A percentile compares a stretch with the other conserved stretches of the same genome.
Evolutionary conservation across 169 alveolate species (phyloP).

Genomic region (Eimeria maxima): DNA sequence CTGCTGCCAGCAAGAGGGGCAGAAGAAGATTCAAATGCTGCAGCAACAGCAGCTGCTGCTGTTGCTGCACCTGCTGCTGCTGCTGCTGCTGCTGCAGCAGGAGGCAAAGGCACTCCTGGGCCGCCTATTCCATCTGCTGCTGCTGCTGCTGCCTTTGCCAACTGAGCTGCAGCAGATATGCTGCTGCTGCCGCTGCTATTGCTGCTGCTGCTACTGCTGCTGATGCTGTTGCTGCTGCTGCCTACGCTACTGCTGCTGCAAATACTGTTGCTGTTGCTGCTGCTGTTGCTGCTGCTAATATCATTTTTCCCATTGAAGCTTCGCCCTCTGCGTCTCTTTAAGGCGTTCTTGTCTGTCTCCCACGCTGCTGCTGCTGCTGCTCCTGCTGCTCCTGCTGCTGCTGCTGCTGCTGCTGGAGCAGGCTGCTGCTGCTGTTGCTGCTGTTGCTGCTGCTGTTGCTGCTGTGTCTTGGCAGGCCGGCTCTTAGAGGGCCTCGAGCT

Average conservation of each 20-base stretch:
- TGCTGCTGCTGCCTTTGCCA: too few relatives aligned
- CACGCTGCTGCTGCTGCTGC: conserved; percentile 59
- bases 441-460: too few relatives aligned
- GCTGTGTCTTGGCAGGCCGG: not conserved
- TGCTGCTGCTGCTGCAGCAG: too few relatives aligned
- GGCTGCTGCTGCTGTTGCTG: too few relatives aligned
- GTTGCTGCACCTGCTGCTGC: not conserved
- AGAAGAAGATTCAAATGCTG: not conserved
- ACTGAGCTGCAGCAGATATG: not conserved
- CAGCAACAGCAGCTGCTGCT: conserved; percentile 3
- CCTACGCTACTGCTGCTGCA: not conserved
- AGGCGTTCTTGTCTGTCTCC: not conserved
- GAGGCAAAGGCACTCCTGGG: too few relatives aligned
- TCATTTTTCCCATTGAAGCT: not conserved
- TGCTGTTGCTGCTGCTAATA: conserved; percentile 22
- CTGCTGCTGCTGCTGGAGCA: too few relatives aligned
- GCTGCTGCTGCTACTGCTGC: too few relatives aligned
- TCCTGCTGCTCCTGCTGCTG: not conserved
- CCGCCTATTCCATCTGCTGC: too few relatives aligned
- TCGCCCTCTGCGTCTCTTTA: conserved; percentile 9
- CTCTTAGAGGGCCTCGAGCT: conserved; percentile 8
- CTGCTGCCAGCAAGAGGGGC: not conserved
- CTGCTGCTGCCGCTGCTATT: conserved; percentile 66
- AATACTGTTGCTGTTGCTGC: not conserved
- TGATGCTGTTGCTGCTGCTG: conserved; percentile 16